Percentiles rank a stretch among this genome's conserved stretches.
Evolutionary conservation across 805 yeast species (phyloP).

Genomic region (Lipomyces chichibuensis): DNA sequence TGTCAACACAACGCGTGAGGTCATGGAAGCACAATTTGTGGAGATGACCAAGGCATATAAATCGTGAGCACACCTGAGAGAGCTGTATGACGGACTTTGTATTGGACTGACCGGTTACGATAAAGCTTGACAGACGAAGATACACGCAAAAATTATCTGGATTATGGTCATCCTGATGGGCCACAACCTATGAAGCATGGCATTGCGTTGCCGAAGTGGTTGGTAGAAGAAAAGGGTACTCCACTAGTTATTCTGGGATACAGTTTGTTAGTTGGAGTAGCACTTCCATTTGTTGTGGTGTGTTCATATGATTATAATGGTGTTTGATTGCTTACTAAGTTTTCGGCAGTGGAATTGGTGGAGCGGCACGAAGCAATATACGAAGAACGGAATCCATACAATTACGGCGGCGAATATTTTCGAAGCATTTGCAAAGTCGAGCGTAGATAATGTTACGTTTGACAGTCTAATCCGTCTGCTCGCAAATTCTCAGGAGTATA

Average conservation of each 20-base stretch:
- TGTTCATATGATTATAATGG: slow-evolving; percentile 2
- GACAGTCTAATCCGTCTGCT: slow-evolving; percentile 62
- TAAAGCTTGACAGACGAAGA: slow-evolving; percentile 77
- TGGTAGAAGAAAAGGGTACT: slow-evolving; percentile 81
- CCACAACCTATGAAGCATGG: slow-evolving; percentile 90
- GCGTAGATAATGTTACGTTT: slow-evolving; percentile 55
- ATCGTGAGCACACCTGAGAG: slow-evolving; percentile 48
- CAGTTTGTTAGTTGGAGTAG: slow-evolving; percentile 70
- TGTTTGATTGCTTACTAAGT: background rate
- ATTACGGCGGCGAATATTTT: slow-evolving; percentile 81
- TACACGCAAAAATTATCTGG: slow-evolving; percentile 76
- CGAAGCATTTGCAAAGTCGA: slow-evolving; percentile 69
- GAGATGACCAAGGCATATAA: slow-evolving; percentile 89
- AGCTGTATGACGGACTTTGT: background rate
- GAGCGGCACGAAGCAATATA: slow-evolving; percentile 75
- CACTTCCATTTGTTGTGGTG: slow-evolving; percentile 76
- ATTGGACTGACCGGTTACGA: background rate
- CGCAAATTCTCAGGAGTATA: slow-evolving; percentile 68
- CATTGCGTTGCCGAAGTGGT: slow-evolving; percentile 89
- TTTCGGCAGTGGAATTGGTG: slow-evolving; percentile 67
- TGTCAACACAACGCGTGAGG: slow-evolving; percentile 58
- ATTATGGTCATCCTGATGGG: slow-evolving; percentile 98
- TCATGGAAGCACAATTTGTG: slow-evolving; percentile 76
- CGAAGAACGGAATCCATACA: slow-evolving; percentile 80
- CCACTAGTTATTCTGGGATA: slow-evolving; percentile 67